A percentile compares a stretch with the other conserved stretches of the same genome.
Evolutionary conservation across 2,329 filamentous ascomycete genomes (phyloP).

Genomic region (Penicillium sp.): DNA sequence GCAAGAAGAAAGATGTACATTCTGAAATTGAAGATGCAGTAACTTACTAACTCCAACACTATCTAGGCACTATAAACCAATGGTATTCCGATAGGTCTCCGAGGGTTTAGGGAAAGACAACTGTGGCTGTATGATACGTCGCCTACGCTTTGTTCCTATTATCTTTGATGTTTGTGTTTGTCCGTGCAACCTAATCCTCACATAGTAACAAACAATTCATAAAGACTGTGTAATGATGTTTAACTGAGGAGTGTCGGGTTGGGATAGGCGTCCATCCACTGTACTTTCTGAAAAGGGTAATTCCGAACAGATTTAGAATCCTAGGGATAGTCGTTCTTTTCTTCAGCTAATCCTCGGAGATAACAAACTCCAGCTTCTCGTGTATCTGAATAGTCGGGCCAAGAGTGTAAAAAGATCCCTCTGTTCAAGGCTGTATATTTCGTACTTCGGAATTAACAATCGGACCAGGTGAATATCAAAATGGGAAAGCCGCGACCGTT

Average conservation of each 20-base stretch:
- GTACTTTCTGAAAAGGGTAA: neutral
- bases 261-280: neutral
- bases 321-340: neutral
- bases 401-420: neutral
- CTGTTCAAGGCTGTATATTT: neutral
- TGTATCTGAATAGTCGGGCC: neutral
- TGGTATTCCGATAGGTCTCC: neutral
- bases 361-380: neutral
- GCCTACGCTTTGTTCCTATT: neutral
- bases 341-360: neutral
- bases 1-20: neutral
- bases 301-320: neutral
- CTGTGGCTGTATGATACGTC: neutral
- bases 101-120: neutral
- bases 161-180: neutral
- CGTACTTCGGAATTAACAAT: neutral
- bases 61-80: neutral
- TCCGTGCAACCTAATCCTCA: neutral
- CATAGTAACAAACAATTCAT: neutral
- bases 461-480: neutral
- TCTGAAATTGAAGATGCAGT: neutral
- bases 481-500: neutral
- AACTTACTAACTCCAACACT: neutral
- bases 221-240: neutral
- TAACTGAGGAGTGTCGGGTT: neutral